Evolutionary conservation across 306 rosid genomes (phyloP), one percentile per base, ranked within the genome.

Genomic region (Lathyrus tuberosus): DNA sequence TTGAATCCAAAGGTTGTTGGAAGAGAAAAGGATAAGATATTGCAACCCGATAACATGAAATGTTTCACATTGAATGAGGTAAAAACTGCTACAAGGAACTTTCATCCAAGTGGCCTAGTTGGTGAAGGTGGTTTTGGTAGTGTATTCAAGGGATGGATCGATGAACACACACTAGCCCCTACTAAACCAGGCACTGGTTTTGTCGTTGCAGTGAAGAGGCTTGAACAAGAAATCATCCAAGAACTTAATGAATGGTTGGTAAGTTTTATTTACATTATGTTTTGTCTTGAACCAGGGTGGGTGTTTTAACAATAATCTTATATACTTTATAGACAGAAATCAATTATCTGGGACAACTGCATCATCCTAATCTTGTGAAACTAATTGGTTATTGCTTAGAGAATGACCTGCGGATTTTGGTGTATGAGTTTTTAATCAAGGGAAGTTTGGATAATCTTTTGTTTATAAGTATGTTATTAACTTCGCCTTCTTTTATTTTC

Each of bases 71-170:
- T 84, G 74, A 83, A 76, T 79, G 91, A 86, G 58, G 83, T 92
- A 67, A 86, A 62, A 81, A 76, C 81, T 30, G 93, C 98, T 70
- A 92, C 98, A 35, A 79, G 88, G 76, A 86, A 92, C 80, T 92
- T 90, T 73, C 91, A 92, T 13, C 98, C 96, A 0, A 95, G 86
- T 60, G 85, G 96, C 82, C 49, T 89, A 80, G 79, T 92, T 4
- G 98, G 96, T 10, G 96, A 88, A 82, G 96, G 96, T 0, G 96
- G 96, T 3, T 89, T 90, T 61, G 96, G 98, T 20, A 57, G 70
- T 60, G 96, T 92, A 12, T 92, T 85, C 42, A 92, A 92, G 41
- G 98, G 98, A 9, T 92, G 96, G 98, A 62, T 92, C 2, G 96
- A 89, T 81, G 96, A 86, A 81, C 78, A 84, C 31, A 76, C 91